Evolutionary conservation across 2,329 filamentous ascomycete species (phyloP).

Genomic region (Claviceps spartinae): DNA sequence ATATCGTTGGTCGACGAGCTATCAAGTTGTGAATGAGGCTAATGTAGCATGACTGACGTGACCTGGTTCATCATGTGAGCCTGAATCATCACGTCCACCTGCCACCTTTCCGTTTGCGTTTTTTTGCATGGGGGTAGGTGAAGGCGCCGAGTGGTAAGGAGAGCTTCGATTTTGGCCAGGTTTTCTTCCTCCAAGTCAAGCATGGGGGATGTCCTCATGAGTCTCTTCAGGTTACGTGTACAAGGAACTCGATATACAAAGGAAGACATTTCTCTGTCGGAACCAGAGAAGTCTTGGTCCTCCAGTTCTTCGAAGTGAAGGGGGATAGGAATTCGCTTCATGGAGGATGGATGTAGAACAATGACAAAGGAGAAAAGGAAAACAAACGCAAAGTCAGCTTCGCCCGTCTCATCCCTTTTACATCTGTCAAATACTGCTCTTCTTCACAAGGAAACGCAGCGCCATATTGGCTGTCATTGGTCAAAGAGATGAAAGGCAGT

Average conservation of each 20-base stretch:
- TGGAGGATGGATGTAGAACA: background rate
- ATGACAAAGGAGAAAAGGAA: background rate
- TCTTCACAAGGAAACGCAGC: slow-evolving; percentile 75
- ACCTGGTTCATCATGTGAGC: slow-evolving; percentile 65
- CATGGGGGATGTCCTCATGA: slow-evolving; percentile 46
- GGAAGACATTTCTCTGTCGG: slow-evolving; percentile 63
- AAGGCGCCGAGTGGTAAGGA: slow-evolving; percentile 61
- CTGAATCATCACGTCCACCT: slow-evolving; percentile 76
- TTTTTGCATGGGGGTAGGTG: slow-evolving; percentile 61
- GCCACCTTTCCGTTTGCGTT: slow-evolving; percentile 16
- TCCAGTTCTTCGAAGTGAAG: slow-evolving; percentile 64
- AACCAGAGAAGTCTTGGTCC: slow-evolving; percentile 56
- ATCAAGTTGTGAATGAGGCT: slow-evolving; percentile 65
- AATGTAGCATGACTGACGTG: slow-evolving; percentile 61
- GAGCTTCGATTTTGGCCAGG: slow-evolving; percentile 35
- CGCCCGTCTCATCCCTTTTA: slow-evolving; percentile 15
- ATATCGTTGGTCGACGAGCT: slow-evolving; percentile 42
- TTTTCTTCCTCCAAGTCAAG: slow-evolving; percentile 40
- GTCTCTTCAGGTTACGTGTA: slow-evolving; percentile 61
- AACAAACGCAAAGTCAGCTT: slow-evolving; percentile 2
- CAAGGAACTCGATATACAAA: slow-evolving; percentile 77
- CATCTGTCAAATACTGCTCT: slow-evolving; percentile 48
- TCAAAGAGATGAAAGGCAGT: slow-evolving; percentile 58
- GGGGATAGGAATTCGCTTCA: slow-evolving; percentile 42
- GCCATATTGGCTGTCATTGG: slow-evolving; percentile 50